phyloP scores from a whole-genome alignment of 345 rosid genomes.

The Melastoma malabathricum region DNA sequence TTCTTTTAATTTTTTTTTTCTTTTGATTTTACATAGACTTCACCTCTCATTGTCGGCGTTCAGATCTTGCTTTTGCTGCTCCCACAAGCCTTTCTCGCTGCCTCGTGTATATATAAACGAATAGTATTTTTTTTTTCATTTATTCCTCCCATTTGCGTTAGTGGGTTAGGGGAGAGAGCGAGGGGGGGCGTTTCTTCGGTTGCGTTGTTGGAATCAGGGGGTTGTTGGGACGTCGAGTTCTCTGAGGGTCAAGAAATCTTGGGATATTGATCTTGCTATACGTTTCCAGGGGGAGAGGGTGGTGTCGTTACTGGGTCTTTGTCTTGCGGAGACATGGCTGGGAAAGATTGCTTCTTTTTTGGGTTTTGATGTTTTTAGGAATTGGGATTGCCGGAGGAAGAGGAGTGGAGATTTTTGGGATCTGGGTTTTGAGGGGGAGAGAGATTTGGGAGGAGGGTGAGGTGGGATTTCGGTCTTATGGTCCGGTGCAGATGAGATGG shows the following conservation, averaged over 20 bases:
- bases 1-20: neutral
- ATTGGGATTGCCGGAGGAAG: too few relatives aligned
- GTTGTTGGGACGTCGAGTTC: conserved; percentile 13
- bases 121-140: too few relatives aligned
- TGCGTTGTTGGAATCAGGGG: neutral
- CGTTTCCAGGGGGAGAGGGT: conserved; percentile 1
- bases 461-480: conserved; percentile 41
- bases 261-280: neutral
- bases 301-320: conserved; percentile 2
- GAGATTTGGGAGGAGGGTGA: conserved; percentile 28
- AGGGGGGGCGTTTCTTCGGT: conserved; percentile 1
- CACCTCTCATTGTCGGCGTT: conserved; percentile 11
- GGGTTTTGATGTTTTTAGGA: too few relatives aligned
- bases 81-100: conserved; percentile 3
- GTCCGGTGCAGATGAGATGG: conserved; percentile 63
- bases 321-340: too few relatives aligned
- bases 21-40: too few relatives aligned
- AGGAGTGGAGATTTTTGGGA: conserved; percentile 1
- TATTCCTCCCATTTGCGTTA: too few relatives aligned
- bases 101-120: neutral
- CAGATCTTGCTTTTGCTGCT: conserved; percentile 8
- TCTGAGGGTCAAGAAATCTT: conserved; percentile 30
- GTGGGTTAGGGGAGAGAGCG: too few relatives aligned
- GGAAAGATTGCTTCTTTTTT: too few relatives aligned
- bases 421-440: conserved; percentile 19